phyloP scores from a whole-genome alignment of 1,284 basidiomycete species.

The Fomitiporia mediterranea region DNA sequence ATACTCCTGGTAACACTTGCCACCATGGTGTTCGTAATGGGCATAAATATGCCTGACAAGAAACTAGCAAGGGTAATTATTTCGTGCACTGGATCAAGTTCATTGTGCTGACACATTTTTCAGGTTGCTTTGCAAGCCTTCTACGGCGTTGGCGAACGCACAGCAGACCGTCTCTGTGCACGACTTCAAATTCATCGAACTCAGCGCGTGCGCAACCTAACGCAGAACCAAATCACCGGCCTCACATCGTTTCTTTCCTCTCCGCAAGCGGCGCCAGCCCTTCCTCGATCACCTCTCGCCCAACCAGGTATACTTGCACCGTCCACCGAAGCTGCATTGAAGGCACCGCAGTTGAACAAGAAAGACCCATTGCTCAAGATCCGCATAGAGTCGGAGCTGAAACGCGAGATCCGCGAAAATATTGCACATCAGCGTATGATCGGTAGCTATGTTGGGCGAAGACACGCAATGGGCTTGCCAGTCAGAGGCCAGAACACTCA shows the following conservation, averaged over 20 bases:
- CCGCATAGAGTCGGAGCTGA: slow-evolving; percentile 80
- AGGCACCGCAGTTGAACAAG: slow-evolving; percentile 11
- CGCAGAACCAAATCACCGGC: slow-evolving; percentile 75
- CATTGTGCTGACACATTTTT: slow-evolving; percentile 10
- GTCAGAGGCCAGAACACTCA: slow-evolving; percentile 89
- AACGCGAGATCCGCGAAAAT: slow-evolving; percentile 76
- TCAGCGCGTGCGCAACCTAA: slow-evolving; percentile 71
- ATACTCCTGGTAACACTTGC: too few species aligned
- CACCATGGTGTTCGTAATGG: slow-evolving; percentile 72
- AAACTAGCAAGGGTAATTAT: slow-evolving; percentile 59
- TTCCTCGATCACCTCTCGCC: slow-evolving; percentile 62
- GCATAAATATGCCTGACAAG: slow-evolving; percentile 65
- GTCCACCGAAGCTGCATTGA: slow-evolving; percentile 24
- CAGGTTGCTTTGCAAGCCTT: slow-evolving; percentile 83
- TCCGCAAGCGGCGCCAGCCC: slow-evolving; percentile 61
- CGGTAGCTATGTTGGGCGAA: slow-evolving; percentile 80
- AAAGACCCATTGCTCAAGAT: slow-evolving; percentile 64
- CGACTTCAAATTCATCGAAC: slow-evolving; percentile 83
- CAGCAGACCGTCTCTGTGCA: slow-evolving; percentile 77
- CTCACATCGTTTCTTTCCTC: slow-evolving; percentile 87
- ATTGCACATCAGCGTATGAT: slow-evolving; percentile 88
- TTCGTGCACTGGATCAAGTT: background rate
- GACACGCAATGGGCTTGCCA: slow-evolving; percentile 85
- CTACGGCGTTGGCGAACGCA: slow-evolving; percentile 76
- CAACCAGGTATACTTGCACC: slow-evolving; percentile 42